These are phyloP conservation scores for Bassia scoparia DNA, from an alignment of 148 eudicot genomes.

Conservation along the genomic window DNA sequence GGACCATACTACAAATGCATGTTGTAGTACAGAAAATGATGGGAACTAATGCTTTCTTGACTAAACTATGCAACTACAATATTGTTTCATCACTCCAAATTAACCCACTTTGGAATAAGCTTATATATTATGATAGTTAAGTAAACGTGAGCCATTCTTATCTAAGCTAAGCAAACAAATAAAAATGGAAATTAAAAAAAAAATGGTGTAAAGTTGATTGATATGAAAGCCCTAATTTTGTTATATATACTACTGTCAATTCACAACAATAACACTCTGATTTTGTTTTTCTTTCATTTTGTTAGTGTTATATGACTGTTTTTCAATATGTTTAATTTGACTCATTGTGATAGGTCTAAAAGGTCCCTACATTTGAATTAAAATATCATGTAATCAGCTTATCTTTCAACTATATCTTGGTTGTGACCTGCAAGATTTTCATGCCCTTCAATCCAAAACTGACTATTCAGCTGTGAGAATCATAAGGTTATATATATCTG, in stretches of 20 bases:
- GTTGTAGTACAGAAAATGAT: conserved; percentile 28
- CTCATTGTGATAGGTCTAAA: not conserved
- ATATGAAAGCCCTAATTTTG: conserved; percentile 9
- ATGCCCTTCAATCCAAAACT: not conserved
- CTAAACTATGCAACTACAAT: conserved; percentile 12
- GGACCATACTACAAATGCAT: conserved; percentile 34
- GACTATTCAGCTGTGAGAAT: no score
- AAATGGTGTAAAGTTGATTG: not conserved
- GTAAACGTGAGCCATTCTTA: not conserved
- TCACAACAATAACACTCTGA: not conserved
- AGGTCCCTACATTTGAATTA: not conserved
- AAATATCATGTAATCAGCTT: not conserved
- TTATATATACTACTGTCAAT: conserved; percentile 3
- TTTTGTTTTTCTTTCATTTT: not conserved
- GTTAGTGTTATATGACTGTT: not conserved
- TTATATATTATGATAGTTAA: not conserved
- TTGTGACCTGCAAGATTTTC: not conserved
- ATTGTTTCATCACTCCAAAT: conserved; percentile 13
- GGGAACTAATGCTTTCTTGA: conserved; percentile 31
- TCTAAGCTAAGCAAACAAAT: not conserved
- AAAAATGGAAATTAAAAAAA: not conserved
- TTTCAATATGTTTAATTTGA: not conserved
- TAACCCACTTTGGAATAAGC: conserved; percentile 11
- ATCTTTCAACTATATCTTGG: not conserved
- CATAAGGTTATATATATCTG: no score